Evolutionary conservation across 192 early-diverging fungal species (phyloP).

Genomic region (Dispira simplex): DNA sequence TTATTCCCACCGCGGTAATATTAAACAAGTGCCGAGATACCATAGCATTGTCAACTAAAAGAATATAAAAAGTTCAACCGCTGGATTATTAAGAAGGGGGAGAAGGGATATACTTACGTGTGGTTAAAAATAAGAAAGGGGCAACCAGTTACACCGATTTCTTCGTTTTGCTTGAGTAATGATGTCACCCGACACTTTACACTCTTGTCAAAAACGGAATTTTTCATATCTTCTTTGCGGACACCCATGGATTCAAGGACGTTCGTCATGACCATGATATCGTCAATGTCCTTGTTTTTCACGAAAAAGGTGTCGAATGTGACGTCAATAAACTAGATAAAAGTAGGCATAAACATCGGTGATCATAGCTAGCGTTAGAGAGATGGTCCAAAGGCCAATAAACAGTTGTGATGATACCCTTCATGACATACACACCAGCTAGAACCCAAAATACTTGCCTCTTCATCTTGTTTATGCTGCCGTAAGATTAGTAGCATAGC

Average conservation of each 20-base stretch:
- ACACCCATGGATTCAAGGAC: background rate
- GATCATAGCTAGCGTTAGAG: no score
- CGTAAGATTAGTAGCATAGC: background rate
- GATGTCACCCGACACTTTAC: background rate
- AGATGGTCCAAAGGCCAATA: no score
- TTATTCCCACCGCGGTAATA: no score
- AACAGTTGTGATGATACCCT: no score
- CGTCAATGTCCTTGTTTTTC: background rate
- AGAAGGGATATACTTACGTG: background rate
- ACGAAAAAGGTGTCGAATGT: background rate
- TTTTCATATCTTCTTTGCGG: background rate
- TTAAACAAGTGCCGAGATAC: no score
- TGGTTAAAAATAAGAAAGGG: slow-evolving; percentile 6
- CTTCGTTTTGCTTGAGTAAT: background rate
- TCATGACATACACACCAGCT: no score
- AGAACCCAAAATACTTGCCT: no score
- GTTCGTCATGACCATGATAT: background rate
- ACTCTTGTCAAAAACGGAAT: background rate
- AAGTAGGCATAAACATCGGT: no score
- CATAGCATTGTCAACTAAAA: no score
- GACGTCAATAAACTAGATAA: background rate
- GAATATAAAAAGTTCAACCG: no score
- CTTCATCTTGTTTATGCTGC: background rate
- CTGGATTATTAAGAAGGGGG: no score
- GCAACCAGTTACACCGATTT: background rate